A percentile compares a stretch with the other conserved stretches of the same genome.
phyloP scores from a whole-genome alignment of 73 alveolate species.

The Paramecium sonneborni region DNA sequence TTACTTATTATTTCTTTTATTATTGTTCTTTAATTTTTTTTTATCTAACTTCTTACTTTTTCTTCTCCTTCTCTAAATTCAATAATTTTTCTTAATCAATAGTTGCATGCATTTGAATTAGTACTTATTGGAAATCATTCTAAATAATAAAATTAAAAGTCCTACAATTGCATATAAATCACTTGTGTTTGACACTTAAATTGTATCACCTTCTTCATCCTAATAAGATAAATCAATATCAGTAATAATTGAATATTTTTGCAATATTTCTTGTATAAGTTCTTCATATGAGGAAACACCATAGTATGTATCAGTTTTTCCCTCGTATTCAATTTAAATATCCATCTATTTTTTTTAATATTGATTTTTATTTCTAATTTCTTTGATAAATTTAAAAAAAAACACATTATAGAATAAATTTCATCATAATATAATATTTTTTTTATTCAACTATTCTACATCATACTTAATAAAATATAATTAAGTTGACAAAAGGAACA shows the following conservation, averaged over 20 bases:
- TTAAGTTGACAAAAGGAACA: too few species aligned
- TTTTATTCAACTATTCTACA: too few species aligned
- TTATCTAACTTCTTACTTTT: background rate
- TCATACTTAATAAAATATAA: too few species aligned
- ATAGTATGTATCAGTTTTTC: background rate
- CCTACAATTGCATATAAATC: background rate
- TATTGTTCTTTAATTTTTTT: background rate
- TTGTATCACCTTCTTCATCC: slow-evolving; percentile 50
- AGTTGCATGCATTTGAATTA: background rate
- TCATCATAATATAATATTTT: too few species aligned
- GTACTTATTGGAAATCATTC: background rate
- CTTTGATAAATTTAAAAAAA: background rate
- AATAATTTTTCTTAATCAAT: background rate
- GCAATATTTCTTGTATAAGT: background rate
- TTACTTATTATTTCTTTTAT: background rate
- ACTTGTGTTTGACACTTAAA: slow-evolving; percentile 49
- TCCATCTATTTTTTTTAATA: background rate
- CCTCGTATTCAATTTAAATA: background rate
- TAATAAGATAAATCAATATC: background rate
- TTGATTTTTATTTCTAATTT: background rate
- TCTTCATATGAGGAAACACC: background rate
- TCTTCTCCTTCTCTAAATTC: background rate
- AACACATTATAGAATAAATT: background rate
- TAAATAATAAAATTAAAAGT: background rate
- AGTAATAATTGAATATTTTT: background rate